These are phyloP conservation scores for Lactarius deliciosus DNA, from an alignment of 768 basidiomycete genomes.

Conservation along the genomic window DNA sequence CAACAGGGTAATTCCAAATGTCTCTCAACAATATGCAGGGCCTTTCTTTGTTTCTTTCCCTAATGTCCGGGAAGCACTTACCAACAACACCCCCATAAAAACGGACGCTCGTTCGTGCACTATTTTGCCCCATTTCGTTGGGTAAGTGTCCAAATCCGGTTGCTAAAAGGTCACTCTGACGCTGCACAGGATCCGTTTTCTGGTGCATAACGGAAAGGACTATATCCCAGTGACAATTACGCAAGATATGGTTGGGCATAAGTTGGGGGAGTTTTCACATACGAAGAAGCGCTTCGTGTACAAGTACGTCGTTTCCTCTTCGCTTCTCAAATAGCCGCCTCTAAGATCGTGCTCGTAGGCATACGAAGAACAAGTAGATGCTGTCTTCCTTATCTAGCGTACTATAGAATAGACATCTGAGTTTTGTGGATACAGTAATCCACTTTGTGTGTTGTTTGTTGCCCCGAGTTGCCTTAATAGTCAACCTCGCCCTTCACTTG, in stretches of 20 bases:
- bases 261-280: constrained; percentile 90
- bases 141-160: constrained; percentile 49
- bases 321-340: neutral
- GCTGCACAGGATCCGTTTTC: constrained; percentile 69
- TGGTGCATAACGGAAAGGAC: constrained; percentile 93
- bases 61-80: constrained; percentile 75
- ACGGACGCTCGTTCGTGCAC: constrained; percentile 90
- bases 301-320: constrained; percentile 56
- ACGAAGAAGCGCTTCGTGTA: constrained; percentile 87
- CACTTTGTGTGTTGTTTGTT: neutral
- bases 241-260: constrained; percentile 99
- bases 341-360: constrained; percentile 32
- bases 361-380: constrained; percentile 45
- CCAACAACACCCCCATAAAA: constrained; percentile 80
- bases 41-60: constrained; percentile 95
- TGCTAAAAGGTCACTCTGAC: neutral
- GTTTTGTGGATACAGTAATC: too few species aligned
- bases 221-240: constrained; percentile 84
- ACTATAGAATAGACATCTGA: neutral
- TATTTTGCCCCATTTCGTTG: constrained; percentile 93
- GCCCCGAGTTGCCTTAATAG: neutral
- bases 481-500: constrained; percentile 1
- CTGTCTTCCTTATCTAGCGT: neutral
- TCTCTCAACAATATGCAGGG: constrained; percentile 46
- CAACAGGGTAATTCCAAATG: neutral